Percentiles rank a stretch among this genome's conserved stretches.
phyloP scores from a whole-genome alignment of 208 protist species.

The Trypanosoma congolense region DNA sequence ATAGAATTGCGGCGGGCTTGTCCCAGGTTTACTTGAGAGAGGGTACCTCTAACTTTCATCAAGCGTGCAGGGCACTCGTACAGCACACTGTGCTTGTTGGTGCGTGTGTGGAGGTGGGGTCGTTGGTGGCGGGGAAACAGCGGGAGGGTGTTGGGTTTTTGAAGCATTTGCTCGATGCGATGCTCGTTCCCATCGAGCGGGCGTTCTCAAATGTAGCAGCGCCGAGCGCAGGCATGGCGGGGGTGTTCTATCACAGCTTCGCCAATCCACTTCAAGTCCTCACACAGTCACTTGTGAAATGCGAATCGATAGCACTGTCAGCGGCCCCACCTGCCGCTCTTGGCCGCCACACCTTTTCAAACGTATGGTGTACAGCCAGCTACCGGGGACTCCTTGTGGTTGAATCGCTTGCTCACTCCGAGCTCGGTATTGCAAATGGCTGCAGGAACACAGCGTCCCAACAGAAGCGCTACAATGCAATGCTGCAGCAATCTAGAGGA shows the following conservation, averaged over 20 bases:
- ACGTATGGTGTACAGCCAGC: slow-evolving; percentile 43
- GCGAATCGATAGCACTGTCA: neutral
- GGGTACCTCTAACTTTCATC: slow-evolving; percentile 12
- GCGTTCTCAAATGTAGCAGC: slow-evolving; percentile 26
- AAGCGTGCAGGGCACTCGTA: slow-evolving; percentile 11
- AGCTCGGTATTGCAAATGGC: slow-evolving; percentile 48
- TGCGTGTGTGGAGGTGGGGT: slow-evolving; percentile 7
- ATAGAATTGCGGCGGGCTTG: slow-evolving; percentile 8
- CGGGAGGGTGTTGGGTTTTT: slow-evolving; percentile 11
- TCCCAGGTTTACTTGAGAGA: slow-evolving; percentile 19
- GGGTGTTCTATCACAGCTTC: slow-evolving; percentile 28
- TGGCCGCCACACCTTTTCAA: neutral
- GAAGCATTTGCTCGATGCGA: slow-evolving; percentile 23
- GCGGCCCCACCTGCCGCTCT: neutral
- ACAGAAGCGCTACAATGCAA: slow-evolving; percentile 60
- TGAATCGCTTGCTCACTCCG: slow-evolving; percentile 49
- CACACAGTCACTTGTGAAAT: slow-evolving; percentile 3
- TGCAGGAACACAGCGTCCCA: slow-evolving; percentile 33
- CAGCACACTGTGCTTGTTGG: slow-evolving; percentile 17
- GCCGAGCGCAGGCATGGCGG: slow-evolving; percentile 45
- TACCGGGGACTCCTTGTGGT: slow-evolving; percentile 71
- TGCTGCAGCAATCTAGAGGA: slow-evolving; percentile 59
- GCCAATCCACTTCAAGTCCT: slow-evolving; percentile 24
- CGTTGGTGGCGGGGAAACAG: neutral
- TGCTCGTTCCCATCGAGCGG: slow-evolving; percentile 29